Evolutionary conservation across 306 rosid genomes (phyloP).

Genomic region (Mucuna pruriens): DNA sequence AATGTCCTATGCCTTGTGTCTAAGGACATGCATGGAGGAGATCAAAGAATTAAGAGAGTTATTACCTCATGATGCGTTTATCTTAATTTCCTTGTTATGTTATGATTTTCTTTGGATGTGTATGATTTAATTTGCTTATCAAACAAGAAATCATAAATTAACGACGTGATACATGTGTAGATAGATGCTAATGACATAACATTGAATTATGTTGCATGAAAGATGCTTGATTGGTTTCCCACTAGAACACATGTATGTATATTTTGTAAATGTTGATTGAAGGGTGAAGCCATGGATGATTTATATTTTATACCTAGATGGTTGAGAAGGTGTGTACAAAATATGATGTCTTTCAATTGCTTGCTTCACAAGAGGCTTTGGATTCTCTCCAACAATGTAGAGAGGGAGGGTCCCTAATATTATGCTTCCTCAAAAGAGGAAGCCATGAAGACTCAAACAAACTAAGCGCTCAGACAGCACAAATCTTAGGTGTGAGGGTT

Average conservation of each 20-base stretch:
- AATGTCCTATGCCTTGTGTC: background rate
- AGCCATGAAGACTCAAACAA: background rate
- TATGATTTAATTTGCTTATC: background rate
- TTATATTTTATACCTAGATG: slow-evolving; percentile 32
- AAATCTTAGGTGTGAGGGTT: slow-evolving; percentile 1
- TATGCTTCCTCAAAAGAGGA: background rate
- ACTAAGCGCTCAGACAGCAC: background rate
- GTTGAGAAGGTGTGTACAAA: background rate
- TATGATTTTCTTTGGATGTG: background rate
- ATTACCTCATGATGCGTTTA: background rate
- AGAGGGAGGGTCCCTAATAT: background rate
- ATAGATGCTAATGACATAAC: background rate
- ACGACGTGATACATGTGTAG: background rate
- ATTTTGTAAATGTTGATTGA: slow-evolving; percentile 10
- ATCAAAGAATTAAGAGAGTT: background rate
- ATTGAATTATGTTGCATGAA: background rate
- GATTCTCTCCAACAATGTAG: background rate
- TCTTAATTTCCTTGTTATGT: background rate
- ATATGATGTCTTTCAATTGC: slow-evolving; percentile 9
- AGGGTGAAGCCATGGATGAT: slow-evolving; percentile 8
- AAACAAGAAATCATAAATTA: background rate
- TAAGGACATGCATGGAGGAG: background rate
- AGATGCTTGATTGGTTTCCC: background rate
- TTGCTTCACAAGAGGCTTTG: slow-evolving; percentile 20
- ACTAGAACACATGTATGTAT: background rate